Evolutionary conservation across 805 yeast species (phyloP).

Genomic region (Lipomyces oligophaga): DNA sequence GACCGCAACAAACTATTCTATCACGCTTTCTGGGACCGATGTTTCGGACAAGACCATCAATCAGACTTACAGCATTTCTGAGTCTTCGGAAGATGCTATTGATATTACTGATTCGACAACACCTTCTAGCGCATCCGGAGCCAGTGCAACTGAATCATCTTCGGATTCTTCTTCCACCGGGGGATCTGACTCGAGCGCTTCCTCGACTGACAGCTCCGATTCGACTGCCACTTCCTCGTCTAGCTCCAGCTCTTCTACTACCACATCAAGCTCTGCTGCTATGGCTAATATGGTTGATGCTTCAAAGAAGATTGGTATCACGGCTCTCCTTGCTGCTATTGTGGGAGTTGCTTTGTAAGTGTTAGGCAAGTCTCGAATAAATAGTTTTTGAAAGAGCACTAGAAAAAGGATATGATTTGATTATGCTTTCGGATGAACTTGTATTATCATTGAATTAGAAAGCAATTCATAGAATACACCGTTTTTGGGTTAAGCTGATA

Average conservation of each 20-base stretch:
- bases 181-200: too few relatives aligned
- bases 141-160: slow-evolving; percentile 26
- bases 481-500: too few relatives aligned
- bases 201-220: neutral
- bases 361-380: neutral
- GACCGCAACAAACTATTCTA: slow-evolving; percentile 3
- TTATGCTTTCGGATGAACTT: too few relatives aligned
- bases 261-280: slow-evolving; percentile 11
- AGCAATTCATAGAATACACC: too few relatives aligned
- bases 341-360: slow-evolving; percentile 11
- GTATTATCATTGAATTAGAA: too few relatives aligned
- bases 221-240: neutral
- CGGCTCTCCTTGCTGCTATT: slow-evolving; percentile 14
- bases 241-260: neutral
- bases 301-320: slow-evolving; percentile 9
- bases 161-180: slow-evolving; percentile 31
- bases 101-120: slow-evolving; percentile 6
- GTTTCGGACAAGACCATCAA: slow-evolving; percentile 4
- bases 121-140: neutral
- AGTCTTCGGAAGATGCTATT: slow-evolving; percentile 8
- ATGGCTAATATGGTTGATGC: slow-evolving; percentile 4
- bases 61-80: neutral
- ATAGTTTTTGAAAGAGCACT: neutral
- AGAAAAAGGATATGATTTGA: too few relatives aligned
- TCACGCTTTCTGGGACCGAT: slow-evolving; percentile 4